Conservation (phyloP, 2,329 filamentous ascomycete species). For the Colletotrichum australisinense region DNA sequence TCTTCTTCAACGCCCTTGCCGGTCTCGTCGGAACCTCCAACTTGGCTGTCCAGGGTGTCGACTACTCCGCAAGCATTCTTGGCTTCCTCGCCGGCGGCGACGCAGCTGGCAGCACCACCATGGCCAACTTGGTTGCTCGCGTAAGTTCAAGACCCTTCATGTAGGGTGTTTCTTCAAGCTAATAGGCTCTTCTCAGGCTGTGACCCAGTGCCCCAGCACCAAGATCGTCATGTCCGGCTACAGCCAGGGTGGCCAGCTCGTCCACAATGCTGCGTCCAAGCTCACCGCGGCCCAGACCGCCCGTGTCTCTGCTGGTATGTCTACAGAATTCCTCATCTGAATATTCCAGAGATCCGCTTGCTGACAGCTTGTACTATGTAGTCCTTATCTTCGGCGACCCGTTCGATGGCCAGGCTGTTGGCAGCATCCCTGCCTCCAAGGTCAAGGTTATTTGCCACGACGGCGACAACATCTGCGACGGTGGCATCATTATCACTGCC, state of each 20-base stretch:
- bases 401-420: constrained; percentile 18
- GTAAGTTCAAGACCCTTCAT: neutral
- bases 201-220: constrained; percentile 56
- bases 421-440: constrained; percentile 14
- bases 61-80: constrained; percentile 57
- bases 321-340: neutral
- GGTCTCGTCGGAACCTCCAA: constrained; percentile 52
- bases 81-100: constrained; percentile 61
- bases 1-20: constrained; percentile 59
- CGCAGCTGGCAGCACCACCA: constrained; percentile 52
- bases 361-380: constrained; percentile 20
- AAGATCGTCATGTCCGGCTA: constrained; percentile 61
- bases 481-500: constrained; percentile 41
- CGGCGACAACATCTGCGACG: constrained; percentile 47
- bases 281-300: constrained; percentile 47
- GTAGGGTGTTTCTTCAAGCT: neutral
- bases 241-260: constrained; percentile 52
- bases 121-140: constrained; percentile 42
- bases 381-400: constrained; percentile 37
- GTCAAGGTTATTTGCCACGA: constrained; percentile 44
- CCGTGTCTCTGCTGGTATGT: constrained; percentile 43
- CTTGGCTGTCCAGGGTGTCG: constrained; percentile 64
- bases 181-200: constrained; percentile 42
- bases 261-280: constrained; percentile 56
- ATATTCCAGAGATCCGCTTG: neutral